Base-by-base conservation (phyloP, 1,284 basidiomycete species). In the Abortiporus biennis region DNA sequence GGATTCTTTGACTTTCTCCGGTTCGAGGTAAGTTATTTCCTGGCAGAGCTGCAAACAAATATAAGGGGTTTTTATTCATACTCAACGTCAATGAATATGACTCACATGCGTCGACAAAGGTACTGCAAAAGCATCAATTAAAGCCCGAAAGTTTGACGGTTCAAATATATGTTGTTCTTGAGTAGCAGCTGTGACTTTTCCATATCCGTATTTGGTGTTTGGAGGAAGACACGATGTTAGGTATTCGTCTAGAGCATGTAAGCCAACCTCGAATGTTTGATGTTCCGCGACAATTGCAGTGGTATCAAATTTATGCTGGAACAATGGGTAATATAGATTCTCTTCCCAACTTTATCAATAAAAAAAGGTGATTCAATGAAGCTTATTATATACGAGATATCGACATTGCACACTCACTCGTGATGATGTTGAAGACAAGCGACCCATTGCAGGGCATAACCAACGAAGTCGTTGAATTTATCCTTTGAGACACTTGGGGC, bases 261-360 rank as follows among this genome's bases (percentile, higher is more conserved):
- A 17, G 19, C 40, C 47, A 12, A 35, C 32, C n/a, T 41, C 38
- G 43, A 51, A 51, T 4, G 42, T 32, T 20, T 36, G 40, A 36
- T 47, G 44, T 36, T 48, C 49, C 9, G 39, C 31, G 19, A 42
- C 43, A 35, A 48, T 44, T 22, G 39, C 27, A 8, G 40, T 38
- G 8, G 45, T 44, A 42, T 46, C 43, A 40, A 47, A 50, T 35
- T 47, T 47, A 17, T 40, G 50, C 9, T 34, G 44, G 38, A 38
- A 49, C 40, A 51, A 44, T 11, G 45, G 47, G 29, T 47, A 49
- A 38, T 48, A 47, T 5, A 43, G 31, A 15, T 15, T 45, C 33
- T 51, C 50, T 36, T 49, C 47, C 44, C 46, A 48, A 15, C 48
- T 47, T 21, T 9, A 9, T n/a, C n/a, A n/a, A n/a, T n/a, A n/a